phyloP scores from a whole-genome alignment of 768 basidiomycete genomes.

The Leccinum longicurvipes region DNA sequence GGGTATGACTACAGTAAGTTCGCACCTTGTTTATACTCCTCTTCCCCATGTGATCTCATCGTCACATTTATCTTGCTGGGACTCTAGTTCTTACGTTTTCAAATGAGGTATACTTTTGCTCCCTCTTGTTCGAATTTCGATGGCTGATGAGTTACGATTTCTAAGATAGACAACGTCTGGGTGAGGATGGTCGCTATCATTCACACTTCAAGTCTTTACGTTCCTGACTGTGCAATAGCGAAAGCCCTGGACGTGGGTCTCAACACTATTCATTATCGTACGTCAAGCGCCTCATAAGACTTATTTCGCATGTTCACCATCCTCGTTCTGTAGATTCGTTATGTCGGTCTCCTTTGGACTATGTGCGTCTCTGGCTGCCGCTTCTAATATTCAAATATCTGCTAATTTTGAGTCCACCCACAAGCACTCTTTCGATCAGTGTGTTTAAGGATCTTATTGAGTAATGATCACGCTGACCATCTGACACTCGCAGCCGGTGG shows the following conservation, averaged over 20 bases:
- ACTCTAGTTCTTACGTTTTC: conserved; percentile 11
- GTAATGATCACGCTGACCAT: too few relatives aligned
- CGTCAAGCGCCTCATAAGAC: neutral
- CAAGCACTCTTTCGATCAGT: neutral
- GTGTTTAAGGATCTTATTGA: neutral
- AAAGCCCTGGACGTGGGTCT: too few relatives aligned
- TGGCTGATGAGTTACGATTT: neutral
- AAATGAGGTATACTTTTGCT: conserved; percentile 2
- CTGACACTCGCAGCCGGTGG: neutral
- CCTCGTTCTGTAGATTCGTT: neutral
- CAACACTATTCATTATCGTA: neutral
- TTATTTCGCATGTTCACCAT: neutral
- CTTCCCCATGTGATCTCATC: neutral
- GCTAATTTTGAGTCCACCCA: neutral
- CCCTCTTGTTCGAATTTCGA: neutral
- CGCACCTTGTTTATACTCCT: neutral
- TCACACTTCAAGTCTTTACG: neutral
- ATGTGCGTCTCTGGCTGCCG: neutral
- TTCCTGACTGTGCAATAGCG: too few relatives aligned
- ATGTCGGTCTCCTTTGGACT: too few relatives aligned
- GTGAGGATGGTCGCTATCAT: neutral
- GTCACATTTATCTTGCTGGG: neutral
- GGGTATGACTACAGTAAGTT: conserved; percentile 16
- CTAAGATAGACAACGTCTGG: conserved; percentile 4
- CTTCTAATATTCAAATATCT: neutral